Evolutionary conservation across 805 yeast genomes (phyloP), one percentile per base, ranked within the genome.

Genomic region (Candida succiphila): DNA sequence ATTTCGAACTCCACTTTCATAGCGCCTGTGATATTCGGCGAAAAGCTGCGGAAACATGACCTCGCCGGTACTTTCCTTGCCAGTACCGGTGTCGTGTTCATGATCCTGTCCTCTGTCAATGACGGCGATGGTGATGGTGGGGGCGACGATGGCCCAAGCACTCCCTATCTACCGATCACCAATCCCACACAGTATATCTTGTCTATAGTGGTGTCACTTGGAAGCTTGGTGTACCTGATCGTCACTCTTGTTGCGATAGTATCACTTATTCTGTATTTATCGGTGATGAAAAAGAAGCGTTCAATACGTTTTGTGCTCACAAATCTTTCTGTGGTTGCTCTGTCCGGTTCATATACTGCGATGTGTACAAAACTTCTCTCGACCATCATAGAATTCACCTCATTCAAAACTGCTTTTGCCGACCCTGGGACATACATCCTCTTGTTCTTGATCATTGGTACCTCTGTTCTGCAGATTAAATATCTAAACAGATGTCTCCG

Each of bases 311-410:
- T 42, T 30, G 46, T 61, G 16, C 39, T 60, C 26, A 40, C 43
- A 16, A 59, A 63, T 36, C 40, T 65, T 18, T 36, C 46, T 7
- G 38, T 61, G 5, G 70, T 64, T 9, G 69, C 72, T 1, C 38
- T 67, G 1, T 56, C 63, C 35, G 75, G 75, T 3, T 62, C 73
- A 2, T 61, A 62, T 37, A 63, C 71, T 2, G 75, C 72, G 4
- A 49, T 65, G 19, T 49, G 63, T 5, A 61, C 73, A 8, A 69
- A 69, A 43, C 47, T 63, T 19, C 41, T 68, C 7, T 52, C 62
- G 2, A 49, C 61, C 7, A 36, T 58, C 14, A 39, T 56, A 3
- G 54, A 49, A 29, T 48, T 49, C 31, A 41, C 52, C 3, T 46
- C 51, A n/a, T 32, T 48, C 20, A 33, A 36, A 16, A 31, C 32